Evolutionary conservation across 768 basidiomycete genomes (phyloP).

Genomic region (Royoungia palumana): DNA sequence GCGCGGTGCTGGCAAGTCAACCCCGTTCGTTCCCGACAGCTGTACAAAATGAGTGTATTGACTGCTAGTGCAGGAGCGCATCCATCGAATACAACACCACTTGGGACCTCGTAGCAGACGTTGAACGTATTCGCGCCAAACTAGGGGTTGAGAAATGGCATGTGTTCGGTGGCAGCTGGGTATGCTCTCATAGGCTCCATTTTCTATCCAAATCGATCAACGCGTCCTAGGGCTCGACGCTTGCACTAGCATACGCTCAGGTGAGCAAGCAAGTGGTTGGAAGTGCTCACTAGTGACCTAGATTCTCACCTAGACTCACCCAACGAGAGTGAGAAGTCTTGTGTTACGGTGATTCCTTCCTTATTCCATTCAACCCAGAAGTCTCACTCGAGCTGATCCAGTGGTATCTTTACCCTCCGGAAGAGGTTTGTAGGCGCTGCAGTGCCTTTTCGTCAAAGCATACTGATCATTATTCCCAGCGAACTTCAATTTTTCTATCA

Average conservation of each 20-base stretch:
- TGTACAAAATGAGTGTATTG: background rate
- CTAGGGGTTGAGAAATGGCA: slow-evolving; percentile 85
- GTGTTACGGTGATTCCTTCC: slow-evolving; percentile 57
- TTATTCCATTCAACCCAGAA: background rate
- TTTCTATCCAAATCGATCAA: background rate
- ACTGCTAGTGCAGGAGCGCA: slow-evolving; percentile 51
- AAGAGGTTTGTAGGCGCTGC: slow-evolving; percentile 49
- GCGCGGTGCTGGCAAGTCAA: slow-evolving; percentile 83
- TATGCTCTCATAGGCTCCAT: slow-evolving; percentile 30
- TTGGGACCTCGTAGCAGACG: slow-evolving; percentile 89
- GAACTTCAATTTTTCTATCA: slow-evolving; percentile 95
- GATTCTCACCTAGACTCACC: slow-evolving; percentile 54
- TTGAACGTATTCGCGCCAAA: slow-evolving; percentile 76
- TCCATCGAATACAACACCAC: slow-evolving; percentile 86
- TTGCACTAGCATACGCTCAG: slow-evolving; percentile 84
- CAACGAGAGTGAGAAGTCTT: slow-evolving; percentile 74
- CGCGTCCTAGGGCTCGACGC: slow-evolving; percentile 68
- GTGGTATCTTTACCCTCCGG: slow-evolving; percentile 86
- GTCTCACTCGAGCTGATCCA: slow-evolving; percentile 26
- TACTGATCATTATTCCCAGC: slow-evolving; percentile 28
- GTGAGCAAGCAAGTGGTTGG: slow-evolving; percentile 34
- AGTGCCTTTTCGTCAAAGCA: background rate
- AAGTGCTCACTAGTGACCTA: background rate
- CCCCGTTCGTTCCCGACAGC: slow-evolving; percentile 53
- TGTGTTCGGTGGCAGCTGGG: slow-evolving; percentile 95